phyloP scores from a whole-genome alignment of 2,329 filamentous ascomycete genomes.

The Colletotrichum scovillei region DNA sequence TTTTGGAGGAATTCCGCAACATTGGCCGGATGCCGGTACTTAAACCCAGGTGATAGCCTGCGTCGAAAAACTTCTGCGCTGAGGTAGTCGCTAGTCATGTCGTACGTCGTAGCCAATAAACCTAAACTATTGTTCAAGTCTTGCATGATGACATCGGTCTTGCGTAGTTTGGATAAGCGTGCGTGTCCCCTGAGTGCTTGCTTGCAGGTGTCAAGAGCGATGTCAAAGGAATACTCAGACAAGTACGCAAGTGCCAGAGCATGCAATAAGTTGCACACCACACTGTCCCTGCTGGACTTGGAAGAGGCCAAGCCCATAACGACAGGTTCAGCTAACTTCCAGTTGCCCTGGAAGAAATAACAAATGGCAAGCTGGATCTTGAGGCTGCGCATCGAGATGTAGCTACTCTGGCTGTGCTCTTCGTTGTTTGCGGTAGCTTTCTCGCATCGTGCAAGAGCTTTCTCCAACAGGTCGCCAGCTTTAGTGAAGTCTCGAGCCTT shows the following conservation, averaged over 20 bases:
- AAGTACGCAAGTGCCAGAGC: conserved; percentile 39
- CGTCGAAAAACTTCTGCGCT: conserved; percentile 39
- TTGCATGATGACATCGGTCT: background rate
- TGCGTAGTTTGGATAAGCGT: conserved; percentile 35
- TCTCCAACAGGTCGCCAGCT: conserved; percentile 23
- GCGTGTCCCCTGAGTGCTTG: conserved; percentile 36
- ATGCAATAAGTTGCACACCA: conserved; percentile 40
- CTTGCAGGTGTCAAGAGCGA: conserved; percentile 38
- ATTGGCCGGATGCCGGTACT: background rate
- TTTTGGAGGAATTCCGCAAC: background rate
- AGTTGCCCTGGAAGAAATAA: conserved; percentile 39
- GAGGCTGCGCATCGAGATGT: conserved; percentile 27
- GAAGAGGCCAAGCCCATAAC: conserved; percentile 30
- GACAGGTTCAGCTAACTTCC: conserved; percentile 38
- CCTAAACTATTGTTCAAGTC: conserved; percentile 40
- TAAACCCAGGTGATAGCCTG: conserved; percentile 21
- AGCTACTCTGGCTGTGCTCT: background rate
- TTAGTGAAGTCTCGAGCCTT: conserved; percentile 39
- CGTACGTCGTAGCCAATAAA: conserved; percentile 39
- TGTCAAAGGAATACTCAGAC: conserved; percentile 38
- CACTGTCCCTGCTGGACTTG: conserved; percentile 30
- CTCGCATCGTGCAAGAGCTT: conserved; percentile 31
- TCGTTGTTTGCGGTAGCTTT: background rate
- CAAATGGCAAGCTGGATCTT: conserved; percentile 40
- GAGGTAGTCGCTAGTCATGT: conserved; percentile 40